Base-by-base conservation (phyloP, 1,139 yeast species). In the Candida glucosophila region DNA sequence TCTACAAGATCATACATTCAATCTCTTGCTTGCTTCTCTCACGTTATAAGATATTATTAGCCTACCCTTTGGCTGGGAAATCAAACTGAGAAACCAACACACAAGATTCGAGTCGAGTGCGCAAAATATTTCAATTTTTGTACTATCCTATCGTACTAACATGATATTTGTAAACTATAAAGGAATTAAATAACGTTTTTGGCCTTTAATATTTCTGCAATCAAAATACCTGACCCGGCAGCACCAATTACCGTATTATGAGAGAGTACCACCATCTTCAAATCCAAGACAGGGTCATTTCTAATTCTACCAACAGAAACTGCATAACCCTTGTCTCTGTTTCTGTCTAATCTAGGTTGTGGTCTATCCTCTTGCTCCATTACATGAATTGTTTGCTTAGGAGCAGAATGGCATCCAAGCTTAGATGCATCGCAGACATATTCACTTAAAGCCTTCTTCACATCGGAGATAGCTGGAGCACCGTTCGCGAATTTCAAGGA, bases 161-260 rank as follows among this genome's bases (percentile, higher is more conserved):
- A n/a, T n/a, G n/a, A n/a, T n/a, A n/a, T n/a, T n/a, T n/a, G n/a
- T n/a, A n/a, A n/a, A n/a, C n/a, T n/a, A n/a, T n/a, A n/a, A n/a
- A n/a, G n/a, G n/a, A 16, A 12, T 19, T 68, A 86, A 40, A 88
- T 71, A 44, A 85, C 60, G 32, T 73, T 68, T 63, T 80, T 85
- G 29, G 90, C 90, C 35, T 71, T 59, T 44, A 90, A 69, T 33
- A 85, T 67, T 60, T 90, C 99, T 26, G 95, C 98, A 55, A 92
- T 90, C 54, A 90, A 74, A 35, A 90, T 69, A 54, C 98, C 98
- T n/a, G 97, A 82, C 48, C 99, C 99, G 16, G 99, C 99, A 44
- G 98, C 99, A 47, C 99, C 99, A 41, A 90, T 82, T 43, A 90
- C 73, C 31, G 99, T 90, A 67, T 90, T 90, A 58, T 90, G 99